Conservation (phyloP, 345 rosid species). For the Eucalyptus cloeziana region DNA sequence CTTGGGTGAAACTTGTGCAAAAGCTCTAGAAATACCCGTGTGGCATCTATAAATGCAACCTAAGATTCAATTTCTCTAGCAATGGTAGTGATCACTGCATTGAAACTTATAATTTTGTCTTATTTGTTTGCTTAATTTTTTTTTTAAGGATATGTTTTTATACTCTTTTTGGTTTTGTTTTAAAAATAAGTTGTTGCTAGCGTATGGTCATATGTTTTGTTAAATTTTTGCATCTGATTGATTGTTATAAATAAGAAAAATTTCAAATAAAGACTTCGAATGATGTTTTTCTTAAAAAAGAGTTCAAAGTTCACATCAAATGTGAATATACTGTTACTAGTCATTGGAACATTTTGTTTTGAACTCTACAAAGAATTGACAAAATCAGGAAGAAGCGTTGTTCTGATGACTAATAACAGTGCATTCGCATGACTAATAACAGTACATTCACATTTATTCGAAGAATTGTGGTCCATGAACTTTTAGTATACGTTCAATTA, state of each 20-base stretch:
- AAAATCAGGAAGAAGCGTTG: no score
- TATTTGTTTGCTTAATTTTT: not conserved
- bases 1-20: not conserved
- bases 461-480: accelerated
- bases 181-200: not conserved
- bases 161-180: not conserved
- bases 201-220: not conserved
- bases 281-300: no score
- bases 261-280: no score
- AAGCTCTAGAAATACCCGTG: not conserved
- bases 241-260: no score
- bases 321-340: no score
- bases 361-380: no score
- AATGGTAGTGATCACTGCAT: not conserved
- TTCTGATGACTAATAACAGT: no score
- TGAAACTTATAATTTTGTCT: not conserved
- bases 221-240: no score
- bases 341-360: no score
- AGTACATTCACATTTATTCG: no score
- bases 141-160: not conserved
- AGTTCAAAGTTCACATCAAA: no score
- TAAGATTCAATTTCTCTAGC: not conserved
- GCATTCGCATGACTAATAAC: no score
- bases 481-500: accelerated
- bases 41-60: not conserved